Percentiles rank a stretch among this genome's conserved stretches.
Conservation (phyloP, 805 yeast species). For the Lipomyces yamadae region DNA sequence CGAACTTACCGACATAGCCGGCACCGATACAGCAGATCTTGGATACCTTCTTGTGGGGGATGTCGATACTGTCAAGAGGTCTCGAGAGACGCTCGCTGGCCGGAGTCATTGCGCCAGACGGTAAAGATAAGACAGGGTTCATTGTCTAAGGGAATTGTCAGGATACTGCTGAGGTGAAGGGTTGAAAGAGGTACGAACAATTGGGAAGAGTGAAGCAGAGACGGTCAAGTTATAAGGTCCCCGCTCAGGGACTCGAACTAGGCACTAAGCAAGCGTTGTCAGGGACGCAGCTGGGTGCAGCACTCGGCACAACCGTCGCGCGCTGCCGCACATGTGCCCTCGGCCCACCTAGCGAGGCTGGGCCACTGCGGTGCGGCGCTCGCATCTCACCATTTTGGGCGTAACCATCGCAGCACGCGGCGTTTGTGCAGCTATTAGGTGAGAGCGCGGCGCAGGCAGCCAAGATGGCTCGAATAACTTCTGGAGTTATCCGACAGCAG, state of each 20-base stretch:
- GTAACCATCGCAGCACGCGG: background rate
- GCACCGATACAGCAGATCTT: constrained; percentile 46
- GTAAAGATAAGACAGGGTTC: constrained; percentile 10
- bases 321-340: constrained; percentile 9
- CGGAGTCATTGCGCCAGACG: constrained; percentile 31
- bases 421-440: background rate
- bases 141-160: constrained; percentile 6
- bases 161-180: background rate
- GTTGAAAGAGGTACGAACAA: background rate
- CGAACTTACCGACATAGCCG: constrained; percentile 41
- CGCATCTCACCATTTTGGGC: background rate
- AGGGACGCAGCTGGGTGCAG: constrained; percentile 6
- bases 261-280: background rate
- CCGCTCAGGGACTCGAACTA: constrained; percentile 4
- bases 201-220: background rate
- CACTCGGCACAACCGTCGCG: constrained; percentile 17
- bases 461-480: no score
- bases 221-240: constrained; percentile 4
- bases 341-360: background rate
- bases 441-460: no score
- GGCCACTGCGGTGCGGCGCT: background rate
- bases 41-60: constrained; percentile 35
- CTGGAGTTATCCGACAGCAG: no score
- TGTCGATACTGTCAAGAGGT: constrained; percentile 28
- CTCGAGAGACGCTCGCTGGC: constrained; percentile 34